Percentiles rank a stretch among this genome's conserved stretches.
phyloP scores from a whole-genome alignment of 176 grass and related monocot genomes.

The Cenchrus purpureus region DNA sequence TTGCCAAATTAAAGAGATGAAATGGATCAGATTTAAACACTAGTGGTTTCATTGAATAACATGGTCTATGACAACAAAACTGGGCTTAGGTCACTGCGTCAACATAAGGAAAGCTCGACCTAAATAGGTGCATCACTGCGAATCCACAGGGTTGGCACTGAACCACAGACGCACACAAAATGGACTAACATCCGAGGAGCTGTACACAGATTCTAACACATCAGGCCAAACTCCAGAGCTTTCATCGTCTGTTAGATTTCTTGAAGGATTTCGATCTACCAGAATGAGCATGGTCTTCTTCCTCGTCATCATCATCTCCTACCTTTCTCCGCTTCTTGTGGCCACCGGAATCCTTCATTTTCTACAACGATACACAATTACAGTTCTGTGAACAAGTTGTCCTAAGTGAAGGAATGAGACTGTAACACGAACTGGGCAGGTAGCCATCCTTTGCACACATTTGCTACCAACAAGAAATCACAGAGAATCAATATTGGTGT shows the following conservation, averaged over 20 bases:
- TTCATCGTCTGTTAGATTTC: constrained; percentile 62
- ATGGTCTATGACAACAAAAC: constrained; percentile 13
- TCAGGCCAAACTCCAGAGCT: not conserved
- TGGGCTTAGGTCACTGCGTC: not conserved
- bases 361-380: constrained; percentile 37
- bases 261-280: constrained; percentile 48
- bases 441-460: not conserved
- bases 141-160: not conserved
- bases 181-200: not conserved
- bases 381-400: not conserved
- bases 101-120: not conserved
- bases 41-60: not conserved
- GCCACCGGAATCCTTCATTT: constrained; percentile 62
- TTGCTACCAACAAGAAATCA: not conserved
- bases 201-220: constrained; percentile 26
- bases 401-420: not conserved
- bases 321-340: constrained; percentile 58
- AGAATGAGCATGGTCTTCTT: constrained; percentile 33
- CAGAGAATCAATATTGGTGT: not conserved
- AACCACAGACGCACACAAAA: not conserved
- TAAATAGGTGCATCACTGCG: not conserved
- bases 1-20: not conserved
- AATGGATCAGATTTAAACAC: not conserved
- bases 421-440: not conserved
- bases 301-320: constrained; percentile 68